Conservation (phyloP, 805 yeast species). For the Candida jianshihensis region DNA sequence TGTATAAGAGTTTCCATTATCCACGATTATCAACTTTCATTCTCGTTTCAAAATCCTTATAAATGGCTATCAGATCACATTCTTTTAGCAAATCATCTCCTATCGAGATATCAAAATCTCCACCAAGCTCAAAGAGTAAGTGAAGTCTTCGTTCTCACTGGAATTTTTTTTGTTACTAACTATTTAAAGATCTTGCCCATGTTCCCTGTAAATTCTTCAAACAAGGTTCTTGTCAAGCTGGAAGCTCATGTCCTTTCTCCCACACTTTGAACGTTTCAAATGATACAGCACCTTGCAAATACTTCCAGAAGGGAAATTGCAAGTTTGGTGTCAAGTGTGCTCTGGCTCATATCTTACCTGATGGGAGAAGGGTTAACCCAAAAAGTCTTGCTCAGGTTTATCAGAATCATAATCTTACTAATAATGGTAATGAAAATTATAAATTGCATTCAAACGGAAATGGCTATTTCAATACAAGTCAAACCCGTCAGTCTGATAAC, state of each 20-base stretch:
- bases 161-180: constrained; percentile 2
- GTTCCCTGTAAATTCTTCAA: constrained; percentile 93
- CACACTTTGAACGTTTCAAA: constrained; percentile 51
- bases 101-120: constrained; percentile 19
- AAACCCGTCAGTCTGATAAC: not conserved
- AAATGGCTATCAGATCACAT: not conserved
- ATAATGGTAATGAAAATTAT: not conserved
- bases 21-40: not conserved
- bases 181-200: constrained; percentile 62
- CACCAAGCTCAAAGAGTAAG: constrained; percentile 18
- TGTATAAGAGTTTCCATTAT: too few species aligned
- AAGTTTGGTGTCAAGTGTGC: constrained; percentile 94
- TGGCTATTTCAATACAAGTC: constrained; percentile 3
- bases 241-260: constrained; percentile 83
- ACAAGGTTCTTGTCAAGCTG: constrained; percentile 95
- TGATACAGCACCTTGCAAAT: constrained; percentile 72
- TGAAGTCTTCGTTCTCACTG: constrained; percentile 12
- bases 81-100: constrained; percentile 4
- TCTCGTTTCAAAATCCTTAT: not conserved
- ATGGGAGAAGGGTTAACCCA: constrained; percentile 75
- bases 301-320: constrained; percentile 94
- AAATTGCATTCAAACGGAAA: not conserved
- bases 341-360: constrained; percentile 82
- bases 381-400: constrained; percentile 29
- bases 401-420: constrained; percentile 14